Evolutionary conservation across 2,329 filamentous ascomycete genomes (phyloP), one percentile per base, ranked within the genome.

Genomic region (Chaetomium olivaceum): DNA sequence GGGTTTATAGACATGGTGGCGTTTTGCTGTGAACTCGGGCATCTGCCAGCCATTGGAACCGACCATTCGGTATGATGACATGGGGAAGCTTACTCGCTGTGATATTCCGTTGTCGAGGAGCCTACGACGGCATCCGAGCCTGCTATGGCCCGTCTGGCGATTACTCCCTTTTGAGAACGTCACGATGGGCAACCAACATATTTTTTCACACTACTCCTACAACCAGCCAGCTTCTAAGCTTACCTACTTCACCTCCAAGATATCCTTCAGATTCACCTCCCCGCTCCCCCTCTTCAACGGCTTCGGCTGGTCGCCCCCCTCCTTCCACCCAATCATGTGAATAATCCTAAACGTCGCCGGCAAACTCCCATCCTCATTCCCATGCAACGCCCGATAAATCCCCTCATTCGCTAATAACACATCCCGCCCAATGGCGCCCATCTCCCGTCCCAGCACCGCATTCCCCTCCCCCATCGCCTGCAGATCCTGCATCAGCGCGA

Each of bases 321-420:
- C 91, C 76, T 94, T 96, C 95, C 95, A 99, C 0, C 95, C 95
- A 78, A 99, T 99, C 93, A 98, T 97, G 77, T 95, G 97, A 68
- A 99, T 97, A 72, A 97, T 85, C 71, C 95, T 86, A 75, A 97
- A 99, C 0, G 95, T 99, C 1, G 95, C 95, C 0, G 95, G 95
- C 68, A 95, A 83, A 1, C 81, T 86, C 23, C 86, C 90, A 72
- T 91, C 90, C 52, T 88, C 85, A 73, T 96, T 93, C 21, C 91
- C 93, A 77, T 99, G 93, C 64, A 99, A 79, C 75, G 90, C 89
- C 57, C 87, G 85, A 76, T 99, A 99, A 64, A 99, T 97, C 50
- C 88, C 91, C 70, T 98, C 91, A 29, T 88, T 90, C 8, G 95
- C 95, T 51, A 97, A 80, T 67, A 99, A 79, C 11, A 97, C 92